Evolutionary conservation across 805 yeast genomes (phyloP), one percentile per base, ranked within the genome.

Genomic region (Candida vartiovaarae): DNA sequence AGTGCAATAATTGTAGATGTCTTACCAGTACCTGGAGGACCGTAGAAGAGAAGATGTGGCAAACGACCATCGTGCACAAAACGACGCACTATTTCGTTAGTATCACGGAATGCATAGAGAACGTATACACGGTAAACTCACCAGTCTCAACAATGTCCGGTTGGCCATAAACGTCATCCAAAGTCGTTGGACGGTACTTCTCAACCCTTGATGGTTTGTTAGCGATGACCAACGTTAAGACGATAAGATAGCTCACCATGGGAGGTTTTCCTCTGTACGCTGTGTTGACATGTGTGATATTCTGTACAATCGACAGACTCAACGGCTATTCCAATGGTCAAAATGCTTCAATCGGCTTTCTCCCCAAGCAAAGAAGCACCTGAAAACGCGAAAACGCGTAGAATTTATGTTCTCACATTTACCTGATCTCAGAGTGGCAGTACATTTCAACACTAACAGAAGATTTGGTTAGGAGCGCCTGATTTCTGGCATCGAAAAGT

Each of bases 21-120:
- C 62, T 88, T 88, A 52, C 96, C 96, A 0, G 95, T 88, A 23
- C 96, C 96, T 15, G 96, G 96, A 2, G 96, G 95, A 0, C 96
- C 97, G 62, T 93, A 93, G 65, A 93, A 93, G 41, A 93, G 70
- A 52, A 93, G 67, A 66, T 93, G 99, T 3, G 99, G 99, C 32
- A 91, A 69, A 53, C 79, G 78, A 8, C 93, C 90, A 48, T 83
- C 86, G 47, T 78, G 75, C 15, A 90, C 89, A 62, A 91, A 93
- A 58, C 80, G 82, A 35, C 89, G 76, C 15, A 93, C 86, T 24
- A 15, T 29, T 23, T 3, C 15, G 33, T 39, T 42, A 39, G 36
- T 36, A 15, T 4, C 10, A 4, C 20, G 8, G 7, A 15, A 15
- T 15, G 20, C 20, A 15, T 15, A 15, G 20, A 15, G 20, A 15